Conservation (phyloP, 495 filamentous ascomycete genomes). For the Penicillium bovifimosum region DNA sequence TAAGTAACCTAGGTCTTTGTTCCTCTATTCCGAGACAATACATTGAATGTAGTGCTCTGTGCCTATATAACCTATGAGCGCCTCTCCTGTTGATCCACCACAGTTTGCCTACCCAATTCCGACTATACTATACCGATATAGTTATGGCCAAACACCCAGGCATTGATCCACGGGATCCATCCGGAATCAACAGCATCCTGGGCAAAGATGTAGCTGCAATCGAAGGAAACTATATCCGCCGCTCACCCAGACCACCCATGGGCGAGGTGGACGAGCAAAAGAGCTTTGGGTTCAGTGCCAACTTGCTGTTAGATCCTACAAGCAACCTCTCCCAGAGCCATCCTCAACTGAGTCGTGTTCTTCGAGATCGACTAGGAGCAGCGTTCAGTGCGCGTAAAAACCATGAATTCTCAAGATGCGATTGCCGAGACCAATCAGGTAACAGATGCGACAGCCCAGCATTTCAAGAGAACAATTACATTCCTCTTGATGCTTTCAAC, state of each 20-base stretch:
- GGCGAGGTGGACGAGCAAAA: neutral
- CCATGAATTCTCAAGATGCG: conserved; percentile 12
- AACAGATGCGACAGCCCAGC: neutral
- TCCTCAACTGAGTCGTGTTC: conserved; percentile 9
- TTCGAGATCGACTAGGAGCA: conserved; percentile 5
- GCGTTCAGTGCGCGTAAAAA: conserved; percentile 5
- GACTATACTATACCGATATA: neutral
- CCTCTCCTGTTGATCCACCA: neutral
- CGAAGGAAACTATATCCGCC: neutral
- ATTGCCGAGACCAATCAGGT: neutral
- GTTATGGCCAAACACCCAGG: neutral
- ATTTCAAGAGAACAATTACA: neutral
- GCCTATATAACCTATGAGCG: neutral
- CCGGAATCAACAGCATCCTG: neutral
- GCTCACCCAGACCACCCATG: neutral
- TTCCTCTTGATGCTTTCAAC: neutral
- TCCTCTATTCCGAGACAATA: neutral
- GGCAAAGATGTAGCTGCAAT: neutral
- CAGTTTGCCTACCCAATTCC: neutral
- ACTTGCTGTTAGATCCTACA: neutral
- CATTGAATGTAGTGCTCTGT: too few species aligned
- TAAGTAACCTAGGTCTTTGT: neutral
- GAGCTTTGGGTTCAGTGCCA: conserved; percentile 3
- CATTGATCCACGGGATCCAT: neutral
- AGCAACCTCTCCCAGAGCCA: conserved; percentile 6